Evolutionary conservation across 768 basidiomycete species (phyloP).

Genomic region (Thelephora ganbajun): DNA sequence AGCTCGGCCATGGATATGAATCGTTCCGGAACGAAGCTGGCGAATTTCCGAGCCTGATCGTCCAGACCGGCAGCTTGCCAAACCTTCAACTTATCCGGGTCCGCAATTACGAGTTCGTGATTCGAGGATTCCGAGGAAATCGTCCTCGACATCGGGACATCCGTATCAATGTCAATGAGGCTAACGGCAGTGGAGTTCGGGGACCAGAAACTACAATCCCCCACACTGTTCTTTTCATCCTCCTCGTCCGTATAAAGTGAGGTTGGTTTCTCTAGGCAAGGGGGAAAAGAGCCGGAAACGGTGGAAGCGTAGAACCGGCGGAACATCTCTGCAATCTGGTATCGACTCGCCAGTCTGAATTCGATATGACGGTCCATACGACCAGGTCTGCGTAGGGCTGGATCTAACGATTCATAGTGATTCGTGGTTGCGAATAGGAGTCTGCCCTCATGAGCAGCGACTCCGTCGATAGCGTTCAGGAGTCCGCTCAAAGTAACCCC

Average conservation of each 20-base stretch:
- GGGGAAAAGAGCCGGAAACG: no score
- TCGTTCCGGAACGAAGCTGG: slow-evolving; percentile 34
- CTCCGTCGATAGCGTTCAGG: slow-evolving; percentile 64
- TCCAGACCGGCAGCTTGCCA: slow-evolving; percentile 28
- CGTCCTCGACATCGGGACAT: not conserved
- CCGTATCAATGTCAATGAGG: slow-evolving; percentile 2
- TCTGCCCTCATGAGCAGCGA: slow-evolving; percentile 71
- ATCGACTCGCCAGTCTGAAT: slow-evolving; percentile 17
- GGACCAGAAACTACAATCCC: not conserved
- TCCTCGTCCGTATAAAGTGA: not conserved
- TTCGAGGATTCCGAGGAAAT: not conserved
- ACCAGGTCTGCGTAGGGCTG: slow-evolving; percentile 20
- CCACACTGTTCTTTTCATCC: not conserved
- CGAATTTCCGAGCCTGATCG: slow-evolving; percentile 41
- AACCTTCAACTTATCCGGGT: slow-evolving; percentile 18
- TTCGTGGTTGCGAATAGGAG: slow-evolving; percentile 20
- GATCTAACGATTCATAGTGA: slow-evolving; percentile 16
- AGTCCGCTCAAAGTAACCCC: slow-evolving; percentile 57
- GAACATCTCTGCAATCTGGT: slow-evolving; percentile 20
- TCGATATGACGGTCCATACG: slow-evolving; percentile 20
- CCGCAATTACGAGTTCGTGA: not conserved
- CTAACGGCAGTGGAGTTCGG: not conserved
- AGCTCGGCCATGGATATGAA: slow-evolving; percentile 28
- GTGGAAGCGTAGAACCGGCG: slow-evolving; percentile 13
- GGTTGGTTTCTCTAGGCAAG: no score